phyloP scores from a whole-genome alignment of 345 rosid genomes.

The Cardiospermum halicacabum region DNA sequence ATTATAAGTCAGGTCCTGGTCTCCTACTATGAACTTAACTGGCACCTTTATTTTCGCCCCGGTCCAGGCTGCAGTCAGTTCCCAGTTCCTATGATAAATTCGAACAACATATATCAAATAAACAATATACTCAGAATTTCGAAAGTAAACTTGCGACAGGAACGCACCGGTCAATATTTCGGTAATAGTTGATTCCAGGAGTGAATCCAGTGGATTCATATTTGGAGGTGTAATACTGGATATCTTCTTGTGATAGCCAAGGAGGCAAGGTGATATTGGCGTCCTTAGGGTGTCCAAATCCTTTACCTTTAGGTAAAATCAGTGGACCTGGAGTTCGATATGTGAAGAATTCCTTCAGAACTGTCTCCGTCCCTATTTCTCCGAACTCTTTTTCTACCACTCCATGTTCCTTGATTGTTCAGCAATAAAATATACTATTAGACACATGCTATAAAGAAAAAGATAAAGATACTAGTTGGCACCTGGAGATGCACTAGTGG shows the following conservation, averaged over 20 bases:
- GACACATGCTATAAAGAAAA: too few species aligned
- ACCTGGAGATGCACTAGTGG: neutral
- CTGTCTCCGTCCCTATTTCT: conserved; percentile 35
- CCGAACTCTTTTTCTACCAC: conserved; percentile 60
- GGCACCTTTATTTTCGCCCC: conserved; percentile 55
- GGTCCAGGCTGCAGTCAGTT: conserved; percentile 67
- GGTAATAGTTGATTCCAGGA: conserved; percentile 73
- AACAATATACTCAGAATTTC: too few species aligned
- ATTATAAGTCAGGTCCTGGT: conserved; percentile 55
- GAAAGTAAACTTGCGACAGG: neutral
- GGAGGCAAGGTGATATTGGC: conserved; percentile 41
- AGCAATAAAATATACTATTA: too few species aligned
- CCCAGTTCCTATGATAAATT: conserved; percentile 51
- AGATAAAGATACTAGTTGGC: neutral
- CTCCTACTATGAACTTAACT: conserved; percentile 70
- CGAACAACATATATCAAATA: neutral
- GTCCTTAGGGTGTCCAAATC: conserved; percentile 29
- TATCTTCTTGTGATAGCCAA: conserved; percentile 63
- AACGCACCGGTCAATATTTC: conserved; percentile 54
- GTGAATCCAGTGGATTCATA: conserved; percentile 67
- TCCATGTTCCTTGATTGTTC: conserved; percentile 49
- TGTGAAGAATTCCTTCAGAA: conserved; percentile 44
- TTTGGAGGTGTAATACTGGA: conserved; percentile 43
- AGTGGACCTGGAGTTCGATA: conserved; percentile 50
- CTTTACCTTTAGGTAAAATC: conserved; percentile 42